Evolutionary conservation across 2,329 filamentous ascomycete genomes (phyloP).

Genomic region (Fusarium globosum): DNA sequence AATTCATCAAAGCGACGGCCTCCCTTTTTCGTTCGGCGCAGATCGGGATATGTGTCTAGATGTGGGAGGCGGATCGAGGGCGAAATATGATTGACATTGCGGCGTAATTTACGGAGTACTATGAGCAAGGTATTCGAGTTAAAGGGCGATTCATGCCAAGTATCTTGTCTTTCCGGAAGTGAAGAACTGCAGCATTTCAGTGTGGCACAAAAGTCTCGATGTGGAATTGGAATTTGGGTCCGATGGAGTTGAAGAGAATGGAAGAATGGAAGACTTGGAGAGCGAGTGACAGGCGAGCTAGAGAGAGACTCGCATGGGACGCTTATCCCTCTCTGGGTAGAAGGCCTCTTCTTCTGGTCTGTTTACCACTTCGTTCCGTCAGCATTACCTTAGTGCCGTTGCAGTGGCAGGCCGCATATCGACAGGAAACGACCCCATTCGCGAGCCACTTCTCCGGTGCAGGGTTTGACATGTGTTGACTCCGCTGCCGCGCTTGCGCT

Average conservation of each 20-base stretch:
- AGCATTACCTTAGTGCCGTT: constrained; percentile 21
- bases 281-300: constrained; percentile 10
- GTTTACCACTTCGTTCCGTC: constrained; percentile 32
- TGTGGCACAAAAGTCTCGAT: constrained; percentile 24
- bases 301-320: constrained; percentile 29
- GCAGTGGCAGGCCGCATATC: constrained; percentile 25
- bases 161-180: constrained; percentile 2
- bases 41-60: constrained; percentile 21
- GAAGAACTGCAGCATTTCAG: constrained; percentile 14
- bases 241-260: constrained; percentile 15
- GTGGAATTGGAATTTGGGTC: constrained; percentile 32
- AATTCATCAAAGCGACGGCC: constrained; percentile 9
- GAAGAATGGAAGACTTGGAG: constrained; percentile 28
- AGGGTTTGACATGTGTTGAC: constrained; percentile 40
- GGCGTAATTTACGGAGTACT: constrained; percentile 17
- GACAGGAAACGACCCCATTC: constrained; percentile 45
- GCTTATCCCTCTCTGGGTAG: constrained; percentile 42
- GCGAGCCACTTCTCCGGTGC: constrained; percentile 37
- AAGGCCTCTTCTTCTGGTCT: constrained; percentile 19
- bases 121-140: constrained; percentile 13
- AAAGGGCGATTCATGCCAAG: constrained; percentile 23
- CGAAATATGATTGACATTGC: constrained; percentile 21
- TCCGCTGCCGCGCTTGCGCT: constrained; percentile 38
- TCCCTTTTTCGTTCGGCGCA: constrained; percentile 18
- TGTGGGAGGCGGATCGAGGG: constrained; percentile 29